Percentiles rank a stretch among this genome's conserved stretches.
phyloP scores from a whole-genome alignment of 106 monocot genomes.

The Agapanthus africanus region DNA sequence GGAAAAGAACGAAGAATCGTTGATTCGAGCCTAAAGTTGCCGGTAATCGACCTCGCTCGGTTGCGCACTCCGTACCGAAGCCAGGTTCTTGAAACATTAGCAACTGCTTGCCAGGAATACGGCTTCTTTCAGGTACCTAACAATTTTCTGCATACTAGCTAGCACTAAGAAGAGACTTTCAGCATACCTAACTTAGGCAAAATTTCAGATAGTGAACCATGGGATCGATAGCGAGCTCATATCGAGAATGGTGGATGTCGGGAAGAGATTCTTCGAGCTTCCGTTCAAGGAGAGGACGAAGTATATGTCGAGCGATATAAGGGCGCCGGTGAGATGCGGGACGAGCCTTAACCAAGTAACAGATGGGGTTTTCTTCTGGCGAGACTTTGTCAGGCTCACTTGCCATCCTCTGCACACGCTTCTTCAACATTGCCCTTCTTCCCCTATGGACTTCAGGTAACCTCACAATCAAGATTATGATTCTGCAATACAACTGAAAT shows the following conservation, averaged over 20 bases:
- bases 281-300: slow-evolving; percentile 38
- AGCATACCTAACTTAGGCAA: too few relatives aligned
- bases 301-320: slow-evolving; percentile 59
- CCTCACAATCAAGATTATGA: too few relatives aligned
- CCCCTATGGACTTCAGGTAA: slow-evolving; percentile 60
- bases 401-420: slow-evolving; percentile 34
- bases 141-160: background rate
- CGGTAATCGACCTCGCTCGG: slow-evolving; percentile 39
- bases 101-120: slow-evolving; percentile 38
- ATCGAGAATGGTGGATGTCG: slow-evolving; percentile 23
- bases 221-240: slow-evolving; percentile 28
- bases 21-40: slow-evolving; percentile 19
- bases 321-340: slow-evolving; percentile 58
- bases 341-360: slow-evolving; percentile 76
- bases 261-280: slow-evolving; percentile 58
- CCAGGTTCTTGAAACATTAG: slow-evolving; percentile 20
- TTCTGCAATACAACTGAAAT: too few relatives aligned
- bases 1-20: background rate
- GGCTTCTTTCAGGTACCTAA: slow-evolving; percentile 64
- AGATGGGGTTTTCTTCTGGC: slow-evolving; percentile 71
- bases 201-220: slow-evolving; percentile 71
- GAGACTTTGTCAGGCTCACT: slow-evolving; percentile 81
- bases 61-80: slow-evolving; percentile 9
- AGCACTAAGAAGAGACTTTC: too few relatives aligned
- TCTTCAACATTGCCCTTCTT: slow-evolving; percentile 53